Conservation (phyloP, 805 yeast genomes). For the Teunomyces tritomae region DNA sequence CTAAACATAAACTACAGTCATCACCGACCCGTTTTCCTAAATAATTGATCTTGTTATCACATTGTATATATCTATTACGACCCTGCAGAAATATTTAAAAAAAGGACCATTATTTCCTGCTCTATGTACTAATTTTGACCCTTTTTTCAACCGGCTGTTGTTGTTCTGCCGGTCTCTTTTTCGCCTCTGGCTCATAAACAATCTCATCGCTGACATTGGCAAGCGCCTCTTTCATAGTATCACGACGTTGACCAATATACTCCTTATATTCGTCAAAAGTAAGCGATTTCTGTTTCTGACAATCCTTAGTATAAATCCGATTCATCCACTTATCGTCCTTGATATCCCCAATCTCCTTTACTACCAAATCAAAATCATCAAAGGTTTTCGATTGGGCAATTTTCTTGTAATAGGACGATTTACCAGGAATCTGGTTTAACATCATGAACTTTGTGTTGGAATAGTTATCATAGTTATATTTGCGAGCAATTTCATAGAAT, state of each 20-base stretch:
- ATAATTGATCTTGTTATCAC: background rate
- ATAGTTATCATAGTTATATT: conserved; percentile 55
- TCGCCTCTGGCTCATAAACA: background rate
- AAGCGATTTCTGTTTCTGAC: conserved; percentile 29
- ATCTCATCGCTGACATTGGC: conserved; percentile 1
- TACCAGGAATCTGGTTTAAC: conserved; percentile 76
- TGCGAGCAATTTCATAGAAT: conserved; percentile 50
- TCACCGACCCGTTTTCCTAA: background rate
- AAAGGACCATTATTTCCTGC: background rate
- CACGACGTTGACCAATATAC: conserved; percentile 8
- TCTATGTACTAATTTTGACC: background rate
- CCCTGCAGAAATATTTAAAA: background rate
- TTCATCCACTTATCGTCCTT: conserved; percentile 20
- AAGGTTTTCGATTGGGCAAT: conserved; percentile 56
- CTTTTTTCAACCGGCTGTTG: background rate
- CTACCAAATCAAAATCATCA: conserved; percentile 44
- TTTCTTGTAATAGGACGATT: conserved; percentile 54
- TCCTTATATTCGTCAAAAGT: conserved; percentile 13
- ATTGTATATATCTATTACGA: conserved; percentile 3
- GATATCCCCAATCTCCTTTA: conserved; percentile 33
- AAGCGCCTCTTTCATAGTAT: conserved; percentile 7
- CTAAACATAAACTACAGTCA: background rate
- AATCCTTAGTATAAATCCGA: conserved; percentile 27
- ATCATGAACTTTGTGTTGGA: conserved; percentile 78
- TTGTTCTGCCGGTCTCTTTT: background rate